These are phyloP conservation scores for Sporothrix luriei DNA, from an alignment of 2,329 filamentous ascomycete genomes.

Conservation along the genomic window DNA sequence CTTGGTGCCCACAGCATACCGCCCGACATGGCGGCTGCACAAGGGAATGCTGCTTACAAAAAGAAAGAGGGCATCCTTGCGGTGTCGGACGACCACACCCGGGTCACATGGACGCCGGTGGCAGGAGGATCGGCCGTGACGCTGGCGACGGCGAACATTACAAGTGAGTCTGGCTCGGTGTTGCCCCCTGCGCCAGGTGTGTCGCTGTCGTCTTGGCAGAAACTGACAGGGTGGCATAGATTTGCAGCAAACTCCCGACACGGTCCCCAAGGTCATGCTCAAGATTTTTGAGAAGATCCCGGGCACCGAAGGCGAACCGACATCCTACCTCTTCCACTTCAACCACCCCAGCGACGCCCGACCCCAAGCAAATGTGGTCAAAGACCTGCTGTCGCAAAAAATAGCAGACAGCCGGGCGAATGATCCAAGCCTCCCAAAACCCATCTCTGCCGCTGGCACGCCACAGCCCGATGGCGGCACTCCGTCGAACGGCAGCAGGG, in stretches of 20 bases:
- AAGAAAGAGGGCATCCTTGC: conserved; percentile 90
- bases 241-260: conserved; percentile 90
- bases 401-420: conserved; percentile 68
- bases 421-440: conserved; percentile 55
- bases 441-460: conserved; percentile 44
- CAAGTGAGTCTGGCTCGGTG: conserved; percentile 61
- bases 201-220: neutral
- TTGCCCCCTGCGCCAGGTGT: neutral
- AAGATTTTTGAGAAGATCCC: conserved; percentile 80
- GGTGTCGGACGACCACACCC: conserved; percentile 71
- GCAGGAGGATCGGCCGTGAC: conserved; percentile 66
- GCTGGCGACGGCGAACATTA: conserved; percentile 74
- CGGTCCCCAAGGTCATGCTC: conserved; percentile 86
- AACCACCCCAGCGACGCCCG: conserved; percentile 75
- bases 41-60: conserved; percentile 78
- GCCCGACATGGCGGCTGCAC: conserved; percentile 58
- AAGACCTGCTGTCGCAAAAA: conserved; percentile 76
- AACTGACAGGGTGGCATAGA: conserved; percentile 54
- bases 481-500: conserved; percentile 36
- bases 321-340: conserved; percentile 85
- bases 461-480: conserved; percentile 33
- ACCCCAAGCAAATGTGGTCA: conserved; percentile 80
- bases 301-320: conserved; percentile 57
- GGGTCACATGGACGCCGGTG: conserved; percentile 75
- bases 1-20: neutral